These are phyloP conservation scores for Funneliformis caledonium DNA, from an alignment of 371 early-diverging fungal species.

Conservation along the genomic window DNA sequence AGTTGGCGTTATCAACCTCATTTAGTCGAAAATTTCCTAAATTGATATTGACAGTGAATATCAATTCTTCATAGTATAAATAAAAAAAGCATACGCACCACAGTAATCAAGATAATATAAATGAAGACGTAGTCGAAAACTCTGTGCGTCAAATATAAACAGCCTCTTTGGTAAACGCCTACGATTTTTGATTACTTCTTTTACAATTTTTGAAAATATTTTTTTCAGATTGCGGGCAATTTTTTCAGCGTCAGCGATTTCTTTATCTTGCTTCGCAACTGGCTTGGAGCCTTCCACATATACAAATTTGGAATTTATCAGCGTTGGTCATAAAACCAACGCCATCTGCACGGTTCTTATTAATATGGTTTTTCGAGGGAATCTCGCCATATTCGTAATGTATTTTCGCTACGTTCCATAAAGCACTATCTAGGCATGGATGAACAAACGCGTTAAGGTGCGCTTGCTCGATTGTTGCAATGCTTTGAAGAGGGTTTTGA, in stretches of 20 bases:
- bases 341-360: background rate
- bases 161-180: background rate
- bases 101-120: conserved; percentile 21
- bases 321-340: background rate
- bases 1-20: conserved; percentile 18
- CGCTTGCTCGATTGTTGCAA: conserved; percentile 31
- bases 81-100: background rate
- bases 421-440: conserved; percentile 31
- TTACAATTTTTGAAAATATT: conserved; percentile 9
- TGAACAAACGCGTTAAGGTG: conserved; percentile 40
- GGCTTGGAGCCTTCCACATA: conserved; percentile 10
- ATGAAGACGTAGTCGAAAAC: background rate
- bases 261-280: conserved; percentile 5
- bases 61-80: conserved; percentile 5
- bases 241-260: background rate
- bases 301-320: background rate
- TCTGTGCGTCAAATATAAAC: conserved; percentile 4
- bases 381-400: conserved; percentile 1
- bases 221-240: background rate
- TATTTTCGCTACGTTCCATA: conserved; percentile 32
- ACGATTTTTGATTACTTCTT: background rate
- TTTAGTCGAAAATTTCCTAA: conserved; percentile 24
- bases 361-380: background rate
- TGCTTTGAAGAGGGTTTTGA: conserved; percentile 34
- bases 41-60: conserved; percentile 4